Conservation (phyloP, 1,139 yeast genomes). For the Candida frijolesensis region DNA sequence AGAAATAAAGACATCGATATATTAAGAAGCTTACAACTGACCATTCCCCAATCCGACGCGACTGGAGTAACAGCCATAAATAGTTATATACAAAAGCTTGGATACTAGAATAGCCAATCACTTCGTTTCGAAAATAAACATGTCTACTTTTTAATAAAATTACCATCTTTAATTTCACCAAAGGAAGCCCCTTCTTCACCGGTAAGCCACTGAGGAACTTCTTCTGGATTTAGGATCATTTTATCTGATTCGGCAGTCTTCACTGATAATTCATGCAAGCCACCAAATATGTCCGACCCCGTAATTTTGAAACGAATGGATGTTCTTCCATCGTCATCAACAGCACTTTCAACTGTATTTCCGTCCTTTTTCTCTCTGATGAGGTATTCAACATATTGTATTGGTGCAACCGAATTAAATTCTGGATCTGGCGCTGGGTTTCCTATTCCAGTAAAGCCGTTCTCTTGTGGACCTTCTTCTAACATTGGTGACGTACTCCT, state of each 20-base stretch:
- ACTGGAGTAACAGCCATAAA: conserved; percentile 25
- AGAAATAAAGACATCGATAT: conserved; percentile 51
- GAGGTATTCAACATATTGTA: conserved; percentile 51
- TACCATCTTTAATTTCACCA: conserved; percentile 52
- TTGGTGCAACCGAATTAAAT: conserved; percentile 55
- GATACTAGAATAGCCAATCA: conserved; percentile 22
- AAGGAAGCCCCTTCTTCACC: conserved; percentile 67
- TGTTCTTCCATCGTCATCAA: conserved; percentile 17
- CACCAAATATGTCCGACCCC: conserved; percentile 82
- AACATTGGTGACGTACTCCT: conserved; percentile 8
- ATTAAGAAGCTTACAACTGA: conserved; percentile 11
- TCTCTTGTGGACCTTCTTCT: conserved; percentile 22
- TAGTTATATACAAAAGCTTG: conserved; percentile 31
- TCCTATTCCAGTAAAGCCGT: conserved; percentile 15
- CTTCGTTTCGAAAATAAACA: neutral
- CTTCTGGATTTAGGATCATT: conserved; percentile 53
- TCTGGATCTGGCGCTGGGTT: conserved; percentile 19
- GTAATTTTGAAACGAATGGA: conserved; percentile 51
- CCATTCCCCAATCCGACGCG: conserved; percentile 19
- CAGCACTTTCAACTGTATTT: conserved; percentile 11
- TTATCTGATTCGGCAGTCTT: conserved; percentile 25
- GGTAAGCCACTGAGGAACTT: conserved; percentile 74
- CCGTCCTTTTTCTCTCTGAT: conserved; percentile 29
- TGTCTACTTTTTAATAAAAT: conserved; percentile 21
- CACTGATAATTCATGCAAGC: conserved; percentile 72